Base-by-base conservation (phyloP, 106 monocot genomes). In the Allium fistulosum region DNA sequence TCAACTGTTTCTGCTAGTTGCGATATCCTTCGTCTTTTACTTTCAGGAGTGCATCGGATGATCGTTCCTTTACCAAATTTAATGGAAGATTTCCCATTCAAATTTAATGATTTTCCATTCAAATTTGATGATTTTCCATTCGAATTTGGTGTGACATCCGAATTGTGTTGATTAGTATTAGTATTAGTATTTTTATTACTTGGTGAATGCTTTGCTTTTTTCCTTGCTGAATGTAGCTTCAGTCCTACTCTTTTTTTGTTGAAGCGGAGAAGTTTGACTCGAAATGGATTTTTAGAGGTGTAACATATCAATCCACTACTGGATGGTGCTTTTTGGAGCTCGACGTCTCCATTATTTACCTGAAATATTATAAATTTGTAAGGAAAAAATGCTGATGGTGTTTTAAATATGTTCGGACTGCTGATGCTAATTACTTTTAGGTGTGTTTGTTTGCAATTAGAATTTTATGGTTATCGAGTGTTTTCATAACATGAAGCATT, bases 291-390 rank as follows among this genome's bases (percentile, higher is more conserved):
- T 22, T 45, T 48, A 27, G 76, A 72, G 14, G 95, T 88, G 61
- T 84, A 63, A 67, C 96, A 91, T 8, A 86, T 61, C 18, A 88
- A 60, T 45, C 80, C 76, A 12, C 53, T 12, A 1, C 57, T 58
- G 3, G 71, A 10, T 22, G 71, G 51, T 13, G 75, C 59, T 74
- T 66, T 92, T 71, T 86, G 81, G 14, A 96, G 80, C 65, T 88
- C 85, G 17, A 96, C 78, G 61, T 80, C 70, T 67, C 88, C 77
- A 70, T 90, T 76, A 57, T 96, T 96, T 27, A 86, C 91, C 95
- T 96, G 75, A 70, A 69, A 69, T 77, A 37, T 63, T 15, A 67
- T 52, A 37, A 37, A 4, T 37, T 37, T 37, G 37, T 37, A 37
- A 28, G 28, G 28, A 28, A 37, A 37, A 37, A 37, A 37, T 2